Base-by-base conservation (phyloP, 495 filamentous ascomycete species). In the Hypoxylon lienhwacheense region DNA sequence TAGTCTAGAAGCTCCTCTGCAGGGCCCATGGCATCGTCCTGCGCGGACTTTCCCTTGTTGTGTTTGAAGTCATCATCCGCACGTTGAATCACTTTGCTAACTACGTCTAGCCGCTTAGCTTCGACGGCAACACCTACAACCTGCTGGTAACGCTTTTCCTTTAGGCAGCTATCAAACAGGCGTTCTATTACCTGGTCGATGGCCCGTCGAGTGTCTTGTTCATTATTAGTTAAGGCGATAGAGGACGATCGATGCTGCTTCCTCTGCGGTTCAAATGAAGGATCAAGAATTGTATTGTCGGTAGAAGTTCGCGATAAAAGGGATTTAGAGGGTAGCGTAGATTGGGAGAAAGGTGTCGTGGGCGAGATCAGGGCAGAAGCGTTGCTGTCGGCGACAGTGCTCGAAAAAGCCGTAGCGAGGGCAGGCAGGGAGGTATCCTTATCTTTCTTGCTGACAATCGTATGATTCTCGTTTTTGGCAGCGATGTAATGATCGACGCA, bases 81-180 rank as follows among this genome's bases (percentile, higher is more conserved):
- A 37, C 64, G 89, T 55, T 91, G 83, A 57, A 99, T 97, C 29
- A 90, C 85, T 53, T 85, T 81, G 33, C 89, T 87, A 19, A 99
- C 84, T 17, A 97, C 87, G 44, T 95, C 88, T 25, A 97, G 79
- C 62, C 90, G 93, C 67, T 91, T 88, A 22, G 95, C 95, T 66
- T 99, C 95, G 28, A 99, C 86, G 8, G 95, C 93, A 53, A 99
- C 97, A 42, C 95, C 95, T 51, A 99, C 91, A n/a, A 97, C 95
- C 70, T 97, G 95, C 49, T 89, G 83, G 73, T 96, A 99, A 41
- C 90, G 84, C 48, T 86, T 90, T 61, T 90, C 84, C 48, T 80
- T 76, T 64, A 96, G 88, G 71, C 93, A 96, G 66, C 81, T 87
- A 71, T 96, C 89, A 57, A 99, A 97, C 37, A 99, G 73, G 19